A percentile compares a stretch with the other conserved stretches of the same genome.
Conservation (phyloP, 1,284 basidiomycete genomes). For the Farysia itapuensis region DNA sequence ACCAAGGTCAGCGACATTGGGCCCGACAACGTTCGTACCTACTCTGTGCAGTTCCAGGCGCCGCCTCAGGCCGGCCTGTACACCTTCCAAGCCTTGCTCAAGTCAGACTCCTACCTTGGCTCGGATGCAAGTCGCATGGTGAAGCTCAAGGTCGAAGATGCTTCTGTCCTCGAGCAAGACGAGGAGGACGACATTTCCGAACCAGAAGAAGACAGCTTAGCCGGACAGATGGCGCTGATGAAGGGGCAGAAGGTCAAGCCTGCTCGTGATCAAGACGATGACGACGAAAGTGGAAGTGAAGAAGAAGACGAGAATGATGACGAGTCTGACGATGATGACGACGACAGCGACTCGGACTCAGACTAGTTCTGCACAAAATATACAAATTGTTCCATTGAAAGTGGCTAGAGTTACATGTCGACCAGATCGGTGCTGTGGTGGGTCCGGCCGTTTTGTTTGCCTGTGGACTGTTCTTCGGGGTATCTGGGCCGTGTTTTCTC, state of each 20-base stretch:
- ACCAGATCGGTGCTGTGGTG: too few relatives aligned
- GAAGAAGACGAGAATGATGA: constrained; percentile 24
- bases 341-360: constrained; percentile 15
- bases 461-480: constrained; percentile 21
- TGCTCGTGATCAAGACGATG: constrained; percentile 63
- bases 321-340: constrained; percentile 8
- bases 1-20: constrained; percentile 70
- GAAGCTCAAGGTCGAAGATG: constrained; percentile 67
- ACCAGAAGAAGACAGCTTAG: constrained; percentile 66
- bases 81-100: constrained; percentile 82
- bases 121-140: constrained; percentile 66
- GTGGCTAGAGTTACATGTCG: not conserved
- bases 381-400: too few relatives aligned
- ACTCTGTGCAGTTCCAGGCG: constrained; percentile 91
- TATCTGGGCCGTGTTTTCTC: constrained; percentile 29
- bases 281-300: constrained; percentile 61
- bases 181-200: constrained; percentile 58
- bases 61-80: constrained; percentile 81
- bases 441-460: too few relatives aligned
- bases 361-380: not conserved
- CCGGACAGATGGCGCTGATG: constrained; percentile 98
- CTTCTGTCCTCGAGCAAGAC: constrained; percentile 65
- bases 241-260: constrained; percentile 82
- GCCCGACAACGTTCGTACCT: constrained; percentile 72
- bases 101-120: constrained; percentile 84